Evolutionary conservation across 1,284 basidiomycete species (phyloP), one percentile per base, ranked within the genome.

Genomic region (Pseudozyma flocculosa): DNA sequence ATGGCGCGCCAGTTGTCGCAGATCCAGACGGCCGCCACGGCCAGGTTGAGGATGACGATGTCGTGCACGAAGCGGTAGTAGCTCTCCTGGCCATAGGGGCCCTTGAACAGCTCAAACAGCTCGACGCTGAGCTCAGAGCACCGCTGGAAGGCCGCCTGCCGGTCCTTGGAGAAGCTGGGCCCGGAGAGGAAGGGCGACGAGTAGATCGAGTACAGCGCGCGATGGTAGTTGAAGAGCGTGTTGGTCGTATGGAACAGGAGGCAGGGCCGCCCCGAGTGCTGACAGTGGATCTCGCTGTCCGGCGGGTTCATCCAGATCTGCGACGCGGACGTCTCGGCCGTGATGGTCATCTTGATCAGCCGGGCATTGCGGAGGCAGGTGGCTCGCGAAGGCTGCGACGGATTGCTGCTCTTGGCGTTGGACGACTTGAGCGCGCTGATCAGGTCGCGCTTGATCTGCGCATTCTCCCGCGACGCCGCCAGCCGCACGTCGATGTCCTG

Each of bases 1-100:
- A 65, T 65, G 30, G 61, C 61, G 29, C 61, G 53, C 61, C 61
- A 65, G 19, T 65, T 65, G 44, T 65, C 61, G 46, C 61, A 65
- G 48, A 60, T 65, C 61, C 61, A 65, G 26, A 65, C 61, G 2
- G 61, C 61, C 2, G 61, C 57, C 3, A 65, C 61, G 0, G 61
- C 61, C 45, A 65, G 39, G 50, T 65, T 65, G 57, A 65, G 61
- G 14, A 65, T 65, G 48, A 65, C 61, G 45, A 65, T 65, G 34
- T 65, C 61, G 38, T 65, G 61, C 19, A 65, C 61, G 39, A 60
- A 65, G 40, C 61, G 56, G 17, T 65, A 65, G 54, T 65, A 60
- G 22, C 57, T 56, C 26, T 56, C 47, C 26, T 65, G 57, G 14
- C 61, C 57, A 32, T 65, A 65, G 1, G 50, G 53, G 13, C 61